Conservation (phyloP, 805 yeast species). For the Vanderwaltozyma verrucispora region DNA sequence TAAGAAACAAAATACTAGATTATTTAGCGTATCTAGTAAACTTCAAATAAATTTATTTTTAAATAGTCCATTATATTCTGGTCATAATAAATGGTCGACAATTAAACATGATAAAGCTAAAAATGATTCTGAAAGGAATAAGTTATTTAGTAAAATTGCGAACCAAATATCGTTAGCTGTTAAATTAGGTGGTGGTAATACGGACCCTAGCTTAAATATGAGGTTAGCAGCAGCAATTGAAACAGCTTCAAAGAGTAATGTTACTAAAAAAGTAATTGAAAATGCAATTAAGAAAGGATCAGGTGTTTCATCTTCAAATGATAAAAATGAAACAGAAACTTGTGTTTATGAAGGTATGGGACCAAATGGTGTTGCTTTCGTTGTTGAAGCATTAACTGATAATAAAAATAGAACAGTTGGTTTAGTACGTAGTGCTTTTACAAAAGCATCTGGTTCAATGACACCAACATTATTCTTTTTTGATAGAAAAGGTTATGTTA, state of each 20-base stretch:
- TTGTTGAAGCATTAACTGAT: conserved; percentile 82
- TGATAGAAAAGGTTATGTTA: conserved; percentile 64
- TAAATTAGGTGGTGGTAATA: conserved; percentile 48
- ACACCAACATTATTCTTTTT: conserved; percentile 75
- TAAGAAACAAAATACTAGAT: not conserved
- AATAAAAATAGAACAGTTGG: conserved; percentile 77
- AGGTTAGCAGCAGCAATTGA: conserved; percentile 65
- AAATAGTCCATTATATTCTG: conserved; percentile 28
- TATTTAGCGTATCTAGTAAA: not conserved
- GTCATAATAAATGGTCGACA: conserved; percentile 94
- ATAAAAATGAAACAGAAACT: conserved; percentile 38
- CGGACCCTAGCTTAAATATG: conserved; percentile 49
- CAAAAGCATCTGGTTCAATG: conserved; percentile 56
- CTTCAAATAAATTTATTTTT: too few relatives aligned
- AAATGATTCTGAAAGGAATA: conserved; percentile 71
- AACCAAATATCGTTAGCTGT: conserved; percentile 68
- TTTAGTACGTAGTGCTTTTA: conserved; percentile 61
- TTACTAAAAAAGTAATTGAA: conserved; percentile 78
- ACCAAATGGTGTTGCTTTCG: conserved; percentile 82
- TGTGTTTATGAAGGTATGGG: conserved; percentile 83
- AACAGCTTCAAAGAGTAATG: conserved; percentile 60
- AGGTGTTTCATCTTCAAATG: conserved; percentile 43
- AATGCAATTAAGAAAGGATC: conserved; percentile 78
- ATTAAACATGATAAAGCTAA: conserved; percentile 91
- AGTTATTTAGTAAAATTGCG: conserved; percentile 60